Percentiles rank a stretch among this genome's conserved stretches.
Evolutionary conservation across 306 rosid species (phyloP).

Genomic region (Lathyrus oleraceus): DNA sequence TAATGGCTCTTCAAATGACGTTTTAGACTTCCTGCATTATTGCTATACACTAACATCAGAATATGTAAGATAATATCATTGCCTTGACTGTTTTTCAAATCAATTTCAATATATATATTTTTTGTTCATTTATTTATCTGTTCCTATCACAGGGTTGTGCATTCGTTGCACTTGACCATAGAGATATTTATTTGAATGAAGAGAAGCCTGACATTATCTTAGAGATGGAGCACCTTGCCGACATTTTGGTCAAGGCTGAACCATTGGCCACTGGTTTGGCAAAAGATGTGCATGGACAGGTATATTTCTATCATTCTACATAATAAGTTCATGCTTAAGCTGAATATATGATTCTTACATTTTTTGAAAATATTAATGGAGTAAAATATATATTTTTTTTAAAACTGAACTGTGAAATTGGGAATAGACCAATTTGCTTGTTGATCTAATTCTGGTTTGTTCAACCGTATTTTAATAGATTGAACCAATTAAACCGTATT

Average conservation of each 20-base stretch:
- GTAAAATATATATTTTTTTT: no score
- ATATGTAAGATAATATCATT: constrained; percentile 51
- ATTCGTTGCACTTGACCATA: constrained; percentile 71
- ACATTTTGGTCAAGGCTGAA: constrained; percentile 68
- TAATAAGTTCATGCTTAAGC: constrained; percentile 9
- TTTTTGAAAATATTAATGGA: background rate
- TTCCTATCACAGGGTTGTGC: constrained; percentile 67
- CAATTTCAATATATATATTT: background rate
- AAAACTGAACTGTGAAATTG: no score
- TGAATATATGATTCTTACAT: background rate
- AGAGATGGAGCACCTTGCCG: constrained; percentile 86
- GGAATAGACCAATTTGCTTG: no score
- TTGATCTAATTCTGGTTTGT: no score
- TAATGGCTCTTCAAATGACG: constrained; percentile 69
- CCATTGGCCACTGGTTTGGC: constrained; percentile 95
- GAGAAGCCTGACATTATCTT: constrained; percentile 62
- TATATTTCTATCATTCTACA: constrained; percentile 31
- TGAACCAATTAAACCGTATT: no score
- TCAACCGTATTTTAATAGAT: no score
- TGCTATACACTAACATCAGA: constrained; percentile 77
- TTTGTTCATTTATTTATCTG: constrained; percentile 18
- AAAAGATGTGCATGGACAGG: constrained; percentile 99
- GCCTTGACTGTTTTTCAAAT: background rate
- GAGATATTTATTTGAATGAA: constrained; percentile 63
- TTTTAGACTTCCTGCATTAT: constrained; percentile 85